Percentiles rank a stretch among this genome's conserved stretches.
Evolutionary conservation across 2,329 filamentous ascomycete genomes (phyloP).

Genomic region (Byssoonygena ceratinophila): DNA sequence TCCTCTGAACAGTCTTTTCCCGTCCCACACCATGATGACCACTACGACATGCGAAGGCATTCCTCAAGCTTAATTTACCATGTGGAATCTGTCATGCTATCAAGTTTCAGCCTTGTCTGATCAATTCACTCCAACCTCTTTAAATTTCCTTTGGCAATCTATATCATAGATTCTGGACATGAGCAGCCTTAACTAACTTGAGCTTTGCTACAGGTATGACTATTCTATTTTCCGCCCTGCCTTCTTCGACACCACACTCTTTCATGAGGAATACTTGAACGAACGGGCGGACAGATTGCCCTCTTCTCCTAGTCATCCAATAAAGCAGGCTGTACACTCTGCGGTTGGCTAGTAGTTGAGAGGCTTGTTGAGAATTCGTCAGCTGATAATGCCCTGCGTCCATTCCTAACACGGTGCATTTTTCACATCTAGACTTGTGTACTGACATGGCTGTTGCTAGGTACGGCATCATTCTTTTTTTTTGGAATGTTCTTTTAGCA

Average conservation of each 20-base stretch:
- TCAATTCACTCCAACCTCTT: conserved; percentile 20
- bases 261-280: conserved; percentile 54
- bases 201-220: conserved; percentile 9
- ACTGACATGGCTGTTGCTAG: conserved; percentile 17
- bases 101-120: conserved; percentile 65
- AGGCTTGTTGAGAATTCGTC: conserved; percentile 61
- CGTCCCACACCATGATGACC: conserved; percentile 47
- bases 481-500: conserved; percentile 18
- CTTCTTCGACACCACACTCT: conserved; percentile 11
- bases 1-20: conserved; percentile 12
- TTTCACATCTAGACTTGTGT: conserved; percentile 18
- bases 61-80: conserved; percentile 55
- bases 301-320: conserved; percentile 42
- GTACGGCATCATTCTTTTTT: conserved; percentile 10
- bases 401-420: neutral
- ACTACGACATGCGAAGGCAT: conserved; percentile 55
- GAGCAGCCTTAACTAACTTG: conserved; percentile 17
- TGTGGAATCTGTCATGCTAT: conserved; percentile 52
- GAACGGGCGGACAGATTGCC: conserved; percentile 59
- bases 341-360: conserved; percentile 44
- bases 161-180: neutral
- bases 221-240: conserved; percentile 11
- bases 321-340: conserved; percentile 53
- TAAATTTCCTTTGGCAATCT: neutral
- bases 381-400: conserved; percentile 40